Evolutionary conservation across 2,329 filamentous ascomycete species (phyloP).

Genomic region (Diplodia seriata): DNA sequence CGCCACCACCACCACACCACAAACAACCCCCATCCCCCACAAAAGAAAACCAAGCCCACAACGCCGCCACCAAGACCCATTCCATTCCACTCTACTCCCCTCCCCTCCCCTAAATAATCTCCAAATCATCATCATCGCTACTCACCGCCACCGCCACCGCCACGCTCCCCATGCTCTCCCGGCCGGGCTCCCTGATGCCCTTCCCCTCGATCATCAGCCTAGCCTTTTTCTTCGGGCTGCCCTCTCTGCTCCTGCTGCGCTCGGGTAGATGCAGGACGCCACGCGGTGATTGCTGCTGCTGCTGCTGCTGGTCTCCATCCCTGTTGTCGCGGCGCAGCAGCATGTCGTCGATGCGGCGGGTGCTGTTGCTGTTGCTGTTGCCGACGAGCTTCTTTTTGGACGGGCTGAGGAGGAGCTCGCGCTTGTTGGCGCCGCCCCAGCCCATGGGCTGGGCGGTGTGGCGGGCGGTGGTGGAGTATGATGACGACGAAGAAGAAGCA

Average conservation of each 20-base stretch:
- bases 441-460: slow-evolving; percentile 49
- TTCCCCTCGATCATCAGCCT: slow-evolving; percentile 56
- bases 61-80: neutral
- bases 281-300: neutral
- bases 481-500: slow-evolving; percentile 9
- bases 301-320: neutral
- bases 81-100: too few relatives aligned
- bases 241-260: slow-evolving; percentile 37
- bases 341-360: slow-evolving; percentile 25
- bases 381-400: slow-evolving; percentile 14
- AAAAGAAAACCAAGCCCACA: neutral
- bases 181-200: slow-evolving; percentile 57
- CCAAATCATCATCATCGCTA: slow-evolving; percentile 57
- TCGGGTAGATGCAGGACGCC: slow-evolving; percentile 24
- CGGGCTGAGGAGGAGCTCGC: slow-evolving; percentile 24
- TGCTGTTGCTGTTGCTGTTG: slow-evolving; percentile 5
- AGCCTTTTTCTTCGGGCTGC: slow-evolving; percentile 57
- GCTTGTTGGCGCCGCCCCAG: slow-evolving; percentile 53
- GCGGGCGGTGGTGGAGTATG: too few relatives aligned
- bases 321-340: neutral
- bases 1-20: neutral
- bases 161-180: slow-evolving; percentile 52
- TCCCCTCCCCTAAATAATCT: slow-evolving; percentile 49
- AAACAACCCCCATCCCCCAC: neutral
- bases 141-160: slow-evolving; percentile 37